Percentiles rank a stretch among this genome's conserved stretches.
These are phyloP conservation scores for Kodamaea sagamina DNA, from an alignment of 805 yeast genomes.

Conservation along the genomic window DNA sequence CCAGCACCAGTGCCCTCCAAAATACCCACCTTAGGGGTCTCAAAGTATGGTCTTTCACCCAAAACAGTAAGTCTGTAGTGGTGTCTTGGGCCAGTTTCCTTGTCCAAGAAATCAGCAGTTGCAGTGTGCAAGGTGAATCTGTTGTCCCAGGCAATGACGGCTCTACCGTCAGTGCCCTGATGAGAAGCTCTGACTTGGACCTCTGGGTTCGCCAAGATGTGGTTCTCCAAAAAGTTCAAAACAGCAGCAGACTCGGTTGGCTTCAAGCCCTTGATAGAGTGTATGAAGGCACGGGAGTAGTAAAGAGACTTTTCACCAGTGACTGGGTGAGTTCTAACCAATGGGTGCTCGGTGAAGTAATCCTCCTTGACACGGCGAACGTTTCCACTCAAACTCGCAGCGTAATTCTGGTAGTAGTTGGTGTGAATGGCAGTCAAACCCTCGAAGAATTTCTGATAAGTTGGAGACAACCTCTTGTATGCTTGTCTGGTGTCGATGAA, in stretches of 20 bases:
- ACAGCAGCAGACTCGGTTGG: conserved; percentile 23
- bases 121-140: conserved; percentile 26
- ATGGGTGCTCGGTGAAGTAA: conserved; percentile 28
- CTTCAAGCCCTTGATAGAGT: conserved; percentile 27
- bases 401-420: conserved; percentile 24
- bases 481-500: conserved; percentile 30
- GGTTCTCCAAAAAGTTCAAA: conserved; percentile 25
- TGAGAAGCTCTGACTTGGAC: conserved; percentile 29
- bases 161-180: conserved; percentile 24
- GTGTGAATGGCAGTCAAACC: conserved; percentile 26
- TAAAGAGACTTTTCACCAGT: conserved; percentile 28
- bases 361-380: conserved; percentile 22
- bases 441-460: conserved; percentile 24
- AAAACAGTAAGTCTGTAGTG: conserved; percentile 28
- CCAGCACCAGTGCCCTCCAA: conserved; percentile 1
- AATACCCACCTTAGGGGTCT: conserved; percentile 2
- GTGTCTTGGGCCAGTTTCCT: conserved; percentile 26
- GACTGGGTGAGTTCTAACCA: conserved; percentile 32
- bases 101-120: conserved; percentile 25
- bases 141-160: conserved; percentile 32
- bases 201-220: conserved; percentile 25
- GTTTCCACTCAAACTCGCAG: conserved; percentile 17
- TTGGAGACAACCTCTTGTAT: conserved; percentile 26
- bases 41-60: conserved; percentile 29
- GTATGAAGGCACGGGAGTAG: conserved; percentile 24